Base-by-base conservation (phyloP, 2,329 filamentous ascomycete species). In the Penicillium italicum region DNA sequence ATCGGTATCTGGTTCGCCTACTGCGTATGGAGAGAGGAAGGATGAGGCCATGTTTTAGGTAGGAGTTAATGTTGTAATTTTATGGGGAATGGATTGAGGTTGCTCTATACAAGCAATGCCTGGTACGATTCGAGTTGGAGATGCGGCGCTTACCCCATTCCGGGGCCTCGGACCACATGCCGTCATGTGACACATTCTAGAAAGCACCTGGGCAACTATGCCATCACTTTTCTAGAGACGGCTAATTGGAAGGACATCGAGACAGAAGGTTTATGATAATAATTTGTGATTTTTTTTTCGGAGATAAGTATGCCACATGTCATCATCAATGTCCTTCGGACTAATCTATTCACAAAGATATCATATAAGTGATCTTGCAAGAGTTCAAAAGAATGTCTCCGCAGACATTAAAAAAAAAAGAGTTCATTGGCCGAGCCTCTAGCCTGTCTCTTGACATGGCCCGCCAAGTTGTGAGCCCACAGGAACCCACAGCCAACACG, bases 41-140 rank as follows among this genome's bases (percentile, higher is more conserved):
- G 56, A 55, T 11, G 58, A 62, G 31, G 58, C 44, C 66, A 67
- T 66, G 4, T n/a, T 55, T 52, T 40, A 51, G 59, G 40, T 41
- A 38, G 11, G 10, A 11, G n/a, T 18, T 36, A 11, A 53, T 28
- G 1, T n/a, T 37, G 10, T n/a, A 30, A 3, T 51, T 11, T 51
- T 18, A 45, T 45, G 10, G n/a, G 49, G 14, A 51, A 37, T 28
- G 22, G 8, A 30, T n/a, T 10, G 37, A 43, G 37, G 20, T 7
- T 14, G 36, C 20, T 50, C 16, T 50, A 28, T 42, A 31, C 47
- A 42, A 20, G 18, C 22, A 33, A 24, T 31, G 18, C 12, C 37
- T 33, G 20, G 3, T 18, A 12, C 31, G 28, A 28, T 28, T n/a
- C 42, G 22, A 22, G 43, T 40, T 50, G 52, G 40, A 55, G 53